Conservation (phyloP, 169 alveolate genomes). For the Besnoitia besnoiti region DNA sequence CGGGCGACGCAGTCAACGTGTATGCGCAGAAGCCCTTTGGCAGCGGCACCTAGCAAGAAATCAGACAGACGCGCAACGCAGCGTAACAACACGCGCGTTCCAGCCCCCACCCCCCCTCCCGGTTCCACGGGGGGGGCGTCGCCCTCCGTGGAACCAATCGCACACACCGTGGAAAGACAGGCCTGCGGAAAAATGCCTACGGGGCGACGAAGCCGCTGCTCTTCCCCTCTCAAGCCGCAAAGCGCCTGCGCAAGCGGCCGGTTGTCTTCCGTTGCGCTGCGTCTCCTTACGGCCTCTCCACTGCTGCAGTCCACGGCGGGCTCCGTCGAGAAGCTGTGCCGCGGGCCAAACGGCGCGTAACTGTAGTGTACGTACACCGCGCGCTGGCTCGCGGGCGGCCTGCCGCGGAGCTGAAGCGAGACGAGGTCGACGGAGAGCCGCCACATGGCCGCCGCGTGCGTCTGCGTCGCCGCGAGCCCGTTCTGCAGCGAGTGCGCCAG, state of each 20-base stretch:
- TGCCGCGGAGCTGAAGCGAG: not conserved
- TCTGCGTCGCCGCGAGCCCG: too few species aligned
- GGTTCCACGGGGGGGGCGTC: too few species aligned
- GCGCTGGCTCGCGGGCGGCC: slow-evolving; percentile 1
- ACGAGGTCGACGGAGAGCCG: not conserved
- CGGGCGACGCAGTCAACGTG: slow-evolving; percentile 41
- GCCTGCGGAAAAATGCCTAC: not conserved
- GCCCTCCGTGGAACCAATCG: not conserved
- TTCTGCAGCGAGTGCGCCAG: too few species aligned
- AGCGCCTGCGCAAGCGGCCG: too few species aligned
- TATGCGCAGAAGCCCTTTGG: slow-evolving; percentile 43
- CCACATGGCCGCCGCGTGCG: not conserved
- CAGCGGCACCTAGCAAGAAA: slow-evolving; percentile 14
- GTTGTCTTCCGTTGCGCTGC: too few species aligned
- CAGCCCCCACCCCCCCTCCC: too few species aligned
- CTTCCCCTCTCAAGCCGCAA: too few species aligned
- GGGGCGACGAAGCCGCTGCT: not conserved
- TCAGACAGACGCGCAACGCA: not conserved
- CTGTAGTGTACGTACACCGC: slow-evolving; percentile 60
- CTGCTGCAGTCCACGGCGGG: slow-evolving; percentile 62
- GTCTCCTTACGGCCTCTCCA: not conserved
- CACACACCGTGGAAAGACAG: not conserved
- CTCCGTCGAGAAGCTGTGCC: slow-evolving; percentile 36
- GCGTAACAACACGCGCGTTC: too few species aligned
- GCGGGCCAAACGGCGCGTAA: slow-evolving; percentile 43